Evolutionary conservation across 345 rosid species (phyloP), one percentile per base, ranked within the genome.

Genomic region (Boechera divaricarpa): DNA sequence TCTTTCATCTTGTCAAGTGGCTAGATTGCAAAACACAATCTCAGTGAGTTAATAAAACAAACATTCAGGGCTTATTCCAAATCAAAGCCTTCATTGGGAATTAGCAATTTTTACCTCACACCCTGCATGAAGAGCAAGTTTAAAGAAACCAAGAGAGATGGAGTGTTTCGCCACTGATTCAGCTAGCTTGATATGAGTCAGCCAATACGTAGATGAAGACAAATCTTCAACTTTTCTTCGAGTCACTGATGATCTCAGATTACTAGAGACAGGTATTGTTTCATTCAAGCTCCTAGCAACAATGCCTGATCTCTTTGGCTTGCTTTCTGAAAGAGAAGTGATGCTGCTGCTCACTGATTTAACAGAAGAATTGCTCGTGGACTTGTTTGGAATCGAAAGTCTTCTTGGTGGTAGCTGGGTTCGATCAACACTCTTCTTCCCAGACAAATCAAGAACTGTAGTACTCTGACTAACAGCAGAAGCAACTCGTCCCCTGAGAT

Each of bases 71-170:
- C 52, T 26, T 38, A 12, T 10, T 10, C 1, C 18, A 57, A 69
- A 39, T 10, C 18, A 61, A 31, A 49, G 12, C 71, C 10, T 67
- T 1, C 41, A 45, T 6, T 9, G 9, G n/a, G 6, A 67, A 24
- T 5, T 5, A 49, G 12, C 39, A 45, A 11, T 26, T 28, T 76
- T 31, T 76, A 94, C 98, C 97, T 92, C 85, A 70, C 97, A 90
- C 54, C 92, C 96, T 15, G 94, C 98, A 70, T 87, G 91, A 7
- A 85, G 73, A 63, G 94, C 98, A 58, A 95, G 98, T 80, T 88
- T 92, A 80, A 95, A 92, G 73, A 95, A 91, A 6, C 92, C 98
- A 10, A 95, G 90, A 4, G 99, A 88, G 55, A 95, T 75, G 0
- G 91, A 81, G 45, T 95, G 98, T 82, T 87, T 89, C 5, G 84